Percentiles rank a stretch among this genome's conserved stretches.
Conservation (phyloP, 495 filamentous ascomycete genomes). For the Aspergillus haitiensis region DNA sequence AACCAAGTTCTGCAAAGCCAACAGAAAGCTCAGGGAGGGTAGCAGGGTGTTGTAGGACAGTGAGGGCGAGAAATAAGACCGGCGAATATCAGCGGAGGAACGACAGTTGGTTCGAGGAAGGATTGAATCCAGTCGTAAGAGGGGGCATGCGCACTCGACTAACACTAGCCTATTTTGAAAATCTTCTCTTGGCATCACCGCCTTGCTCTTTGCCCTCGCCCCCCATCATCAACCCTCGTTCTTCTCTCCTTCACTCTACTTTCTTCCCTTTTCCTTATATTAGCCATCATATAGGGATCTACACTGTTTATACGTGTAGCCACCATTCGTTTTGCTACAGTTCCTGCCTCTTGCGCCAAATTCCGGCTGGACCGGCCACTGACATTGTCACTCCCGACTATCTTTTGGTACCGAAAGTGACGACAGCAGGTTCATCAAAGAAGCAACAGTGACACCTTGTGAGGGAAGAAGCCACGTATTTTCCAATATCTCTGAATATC, state of each 20-base stretch:
- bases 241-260: not conserved
- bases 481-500: not conserved
- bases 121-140: slow-evolving; percentile 32
- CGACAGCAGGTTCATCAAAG: slow-evolving; percentile 2
- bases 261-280: not conserved
- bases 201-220: slow-evolving; percentile 11
- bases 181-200: slow-evolving; percentile 27
- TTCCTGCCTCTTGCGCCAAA: not conserved
- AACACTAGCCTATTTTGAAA: slow-evolving; percentile 25
- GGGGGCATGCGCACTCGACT: slow-evolving; percentile 30
- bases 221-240: not conserved
- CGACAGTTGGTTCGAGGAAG: slow-evolving; percentile 26
- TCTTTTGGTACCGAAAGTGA: slow-evolving; percentile 9
- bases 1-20: slow-evolving; percentile 26
- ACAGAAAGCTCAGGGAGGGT: slow-evolving; percentile 6
- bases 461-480: not conserved
- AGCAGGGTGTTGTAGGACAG: not conserved
- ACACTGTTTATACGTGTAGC: not conserved
- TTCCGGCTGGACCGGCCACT: slow-evolving; percentile 21
- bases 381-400: slow-evolving; percentile 6
- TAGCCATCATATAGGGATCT: not conserved
- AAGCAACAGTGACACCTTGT: not conserved
- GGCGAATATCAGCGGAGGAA: slow-evolving; percentile 13
- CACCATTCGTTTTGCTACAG: slow-evolving; percentile 4
- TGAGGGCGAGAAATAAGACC: slow-evolving; percentile 6